phyloP scores from a whole-genome alignment of 257 asterid species.

The Solanum habrochaites region DNA sequence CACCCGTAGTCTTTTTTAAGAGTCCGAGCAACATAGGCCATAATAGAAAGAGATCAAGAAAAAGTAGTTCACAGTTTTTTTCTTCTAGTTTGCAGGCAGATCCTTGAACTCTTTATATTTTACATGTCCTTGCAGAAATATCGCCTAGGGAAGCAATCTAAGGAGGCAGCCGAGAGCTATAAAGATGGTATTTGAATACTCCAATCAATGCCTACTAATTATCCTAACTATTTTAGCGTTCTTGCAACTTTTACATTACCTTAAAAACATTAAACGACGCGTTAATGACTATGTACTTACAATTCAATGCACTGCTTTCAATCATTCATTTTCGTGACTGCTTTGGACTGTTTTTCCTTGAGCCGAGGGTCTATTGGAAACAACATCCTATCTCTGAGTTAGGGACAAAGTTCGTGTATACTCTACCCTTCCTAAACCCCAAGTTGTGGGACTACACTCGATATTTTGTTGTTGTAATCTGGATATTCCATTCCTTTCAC shows the following conservation, averaged over 20 bases:
- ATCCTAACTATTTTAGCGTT: not conserved
- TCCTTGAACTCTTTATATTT: not conserved
- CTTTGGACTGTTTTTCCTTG: not conserved
- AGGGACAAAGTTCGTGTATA: not conserved
- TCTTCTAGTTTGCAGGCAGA: not conserved
- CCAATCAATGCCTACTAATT: not conserved
- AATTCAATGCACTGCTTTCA: not conserved
- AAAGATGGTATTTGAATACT: conserved; percentile 53
- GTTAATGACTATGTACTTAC: not conserved
- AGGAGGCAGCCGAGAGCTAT: conserved; percentile 65
- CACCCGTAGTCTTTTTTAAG: no score
- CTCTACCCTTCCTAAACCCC: not conserved
- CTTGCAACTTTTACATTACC: not conserved
- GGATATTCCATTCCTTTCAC: not conserved
- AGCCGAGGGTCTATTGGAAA: not conserved
- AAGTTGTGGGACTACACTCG: not conserved
- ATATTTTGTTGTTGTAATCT: not conserved
- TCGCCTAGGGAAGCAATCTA: conserved; percentile 81
- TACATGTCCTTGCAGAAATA: conserved; percentile 48
- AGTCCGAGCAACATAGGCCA: not conserved
- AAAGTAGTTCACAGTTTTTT: not conserved
- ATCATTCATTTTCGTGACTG: not conserved
- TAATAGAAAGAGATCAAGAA: not conserved
- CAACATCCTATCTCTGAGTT: not conserved
- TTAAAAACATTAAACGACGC: not conserved